Evolutionary conservation across 495 filamentous ascomycete genomes (phyloP), one percentile per base, ranked within the genome.

Genomic region (Penicillium cataractarum): DNA sequence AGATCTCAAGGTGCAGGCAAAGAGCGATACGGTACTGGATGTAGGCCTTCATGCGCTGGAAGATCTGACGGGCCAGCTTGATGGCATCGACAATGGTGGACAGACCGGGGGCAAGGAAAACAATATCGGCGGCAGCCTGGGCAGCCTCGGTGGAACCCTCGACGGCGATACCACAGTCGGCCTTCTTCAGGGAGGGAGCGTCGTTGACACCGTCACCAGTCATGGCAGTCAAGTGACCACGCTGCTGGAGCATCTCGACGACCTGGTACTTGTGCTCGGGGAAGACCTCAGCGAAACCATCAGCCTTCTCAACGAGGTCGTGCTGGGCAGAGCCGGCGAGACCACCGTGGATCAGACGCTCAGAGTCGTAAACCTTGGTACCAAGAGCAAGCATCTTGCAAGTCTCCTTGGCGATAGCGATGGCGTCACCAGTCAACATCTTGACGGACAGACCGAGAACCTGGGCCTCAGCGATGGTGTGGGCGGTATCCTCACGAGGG

Each of bases 31-130:
- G 88, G 80, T 91, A 91, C 75, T 91, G 88, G 63, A 91, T 90
- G 72, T 91, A 91, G 37, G 88, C 84, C 84, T 91, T 91, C 88
- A 91, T 91, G 69, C 88, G 88, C 81, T 91, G 88, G 87, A 91
- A 91, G 71, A 91, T 91, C 76, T 91, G 85, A 70, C 88, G 87
- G 65, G 88, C 86, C 66, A 89, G 87, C 83, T 91, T 91, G 81
- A 91, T 91, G 64, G 88, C 87, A 75, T 87, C 83, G 72, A 91
- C 88, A 53, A 91, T 91, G 65, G 88, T 91, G 79, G 79, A 83
- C 44, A 91, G 87, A 87, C 88, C 88, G 52, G 88, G 88, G 55
- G 88, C 88, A 68, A 91, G 87, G 86, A 91, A 91, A 71, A 91
- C 88, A 63, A 91, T 91, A 83, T 91, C 88, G 64, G 88, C 87